A percentile compares a stretch with the other conserved stretches of the same genome.
phyloP scores from a whole-genome alignment of 176 grass and related monocot species.

The Puccinellia tenuiflora region DNA sequence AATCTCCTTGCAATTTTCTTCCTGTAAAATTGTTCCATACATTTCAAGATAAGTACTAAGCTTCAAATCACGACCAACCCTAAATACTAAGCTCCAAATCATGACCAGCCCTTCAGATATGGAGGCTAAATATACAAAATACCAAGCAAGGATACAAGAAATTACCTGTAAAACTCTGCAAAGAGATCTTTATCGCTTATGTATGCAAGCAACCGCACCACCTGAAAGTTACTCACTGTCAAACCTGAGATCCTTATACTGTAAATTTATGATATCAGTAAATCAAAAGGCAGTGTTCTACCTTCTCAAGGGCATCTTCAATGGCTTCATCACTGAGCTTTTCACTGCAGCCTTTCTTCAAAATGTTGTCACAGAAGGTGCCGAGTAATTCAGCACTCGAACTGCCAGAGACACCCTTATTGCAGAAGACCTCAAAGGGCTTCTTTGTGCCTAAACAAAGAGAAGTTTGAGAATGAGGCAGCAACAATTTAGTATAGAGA shows the following conservation, averaged over 20 bases:
- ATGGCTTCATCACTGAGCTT: constrained; percentile 99
- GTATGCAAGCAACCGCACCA: constrained; percentile 87
- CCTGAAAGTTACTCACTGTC: constrained; percentile 33
- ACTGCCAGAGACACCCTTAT: constrained; percentile 88
- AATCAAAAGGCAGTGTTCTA: constrained; percentile 19
- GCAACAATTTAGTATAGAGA: background rate
- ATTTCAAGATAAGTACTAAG: constrained; percentile 12
- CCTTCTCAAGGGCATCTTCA: constrained; percentile 98
- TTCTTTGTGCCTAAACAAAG: constrained; percentile 74
- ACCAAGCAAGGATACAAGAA: background rate
- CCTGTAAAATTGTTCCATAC: constrained; percentile 42
- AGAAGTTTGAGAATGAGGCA: background rate
- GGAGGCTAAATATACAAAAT: background rate
- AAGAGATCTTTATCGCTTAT: constrained; percentile 96
- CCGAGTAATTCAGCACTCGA: constrained; percentile 87
- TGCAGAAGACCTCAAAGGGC: constrained; percentile 98
- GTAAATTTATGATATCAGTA: background rate
- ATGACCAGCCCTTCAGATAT: background rate
- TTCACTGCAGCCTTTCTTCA: constrained; percentile 96
- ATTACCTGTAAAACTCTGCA: constrained; percentile 89
- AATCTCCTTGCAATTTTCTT: constrained; percentile 98
- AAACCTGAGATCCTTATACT: background rate
- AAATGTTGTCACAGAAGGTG: constrained; percentile 94
- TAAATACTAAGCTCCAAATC: constrained; percentile 12
- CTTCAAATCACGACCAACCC: background rate